A percentile compares a stretch with the other conserved stretches of the same genome.
These are phyloP conservation scores for Paracoccidioides brasiliensis DNA, from an alignment of 2,329 filamentous ascomycete genomes.

Conservation along the genomic window DNA sequence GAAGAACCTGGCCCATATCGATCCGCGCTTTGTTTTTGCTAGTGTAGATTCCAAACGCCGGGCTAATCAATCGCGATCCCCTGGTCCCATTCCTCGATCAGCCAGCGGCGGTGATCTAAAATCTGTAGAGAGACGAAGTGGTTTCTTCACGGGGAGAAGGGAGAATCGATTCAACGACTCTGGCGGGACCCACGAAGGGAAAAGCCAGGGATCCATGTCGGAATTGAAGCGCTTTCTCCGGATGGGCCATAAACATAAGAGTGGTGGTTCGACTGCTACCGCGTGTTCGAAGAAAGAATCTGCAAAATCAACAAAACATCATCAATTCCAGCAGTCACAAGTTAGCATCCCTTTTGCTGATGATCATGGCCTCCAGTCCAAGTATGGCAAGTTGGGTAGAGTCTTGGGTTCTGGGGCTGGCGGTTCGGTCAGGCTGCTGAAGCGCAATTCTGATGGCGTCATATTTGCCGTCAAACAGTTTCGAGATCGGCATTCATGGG, in stretches of 20 bases:
- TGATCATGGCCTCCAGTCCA: constrained; percentile 77
- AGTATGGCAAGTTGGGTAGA: constrained; percentile 91
- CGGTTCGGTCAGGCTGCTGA: constrained; percentile 88
- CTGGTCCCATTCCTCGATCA: constrained; percentile 32
- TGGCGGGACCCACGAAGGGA: constrained; percentile 33
- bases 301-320: constrained; percentile 39
- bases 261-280: constrained; percentile 49
- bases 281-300: constrained; percentile 44
- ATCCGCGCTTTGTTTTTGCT: constrained; percentile 74
- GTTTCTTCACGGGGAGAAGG: constrained; percentile 43
- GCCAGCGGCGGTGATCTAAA: constrained; percentile 31
- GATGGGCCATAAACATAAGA: constrained; percentile 53
- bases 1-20: constrained; percentile 53
- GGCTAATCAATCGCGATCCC: constrained; percentile 36
- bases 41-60: constrained; percentile 56
- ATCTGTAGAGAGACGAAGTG: constrained; percentile 38
- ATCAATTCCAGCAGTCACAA: constrained; percentile 39
- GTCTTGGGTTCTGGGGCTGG: constrained; percentile 89
- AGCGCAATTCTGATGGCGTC: constrained; percentile 77
- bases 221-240: constrained; percentile 95
- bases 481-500: constrained; percentile 77
- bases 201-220: constrained; percentile 69
- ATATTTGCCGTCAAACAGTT: constrained; percentile 99
- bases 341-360: constrained; percentile 71
- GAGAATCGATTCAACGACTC: constrained; percentile 38